Evolutionary conservation across 176 grass and related monocot genomes (phyloP).

Genomic region (Phoenix roebelenii): DNA sequence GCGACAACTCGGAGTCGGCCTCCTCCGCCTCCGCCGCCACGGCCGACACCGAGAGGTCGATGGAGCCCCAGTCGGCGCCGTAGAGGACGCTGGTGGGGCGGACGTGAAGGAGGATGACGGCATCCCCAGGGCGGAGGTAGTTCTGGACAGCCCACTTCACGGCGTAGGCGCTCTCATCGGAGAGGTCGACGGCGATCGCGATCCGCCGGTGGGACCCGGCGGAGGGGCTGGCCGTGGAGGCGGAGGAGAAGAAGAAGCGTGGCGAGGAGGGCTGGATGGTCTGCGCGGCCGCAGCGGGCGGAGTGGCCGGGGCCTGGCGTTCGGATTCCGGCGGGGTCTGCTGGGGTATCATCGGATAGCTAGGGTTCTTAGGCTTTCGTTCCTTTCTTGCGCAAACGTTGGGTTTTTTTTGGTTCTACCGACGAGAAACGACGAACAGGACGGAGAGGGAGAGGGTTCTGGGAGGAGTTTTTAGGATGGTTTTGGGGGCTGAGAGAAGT

Average conservation of each 20-base stretch:
- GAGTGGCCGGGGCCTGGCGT: constrained; percentile 33
- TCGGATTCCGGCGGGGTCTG: constrained; percentile 31
- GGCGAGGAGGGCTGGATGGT: constrained; percentile 64
- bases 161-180: constrained; percentile 70
- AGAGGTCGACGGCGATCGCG: constrained; percentile 90
- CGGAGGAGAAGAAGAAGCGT: constrained; percentile 66
- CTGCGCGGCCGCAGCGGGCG: constrained; percentile 44
- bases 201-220: constrained; percentile 66
- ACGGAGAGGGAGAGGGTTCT: background rate
- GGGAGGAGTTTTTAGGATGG: too few species aligned
- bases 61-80: constrained; percentile 88
- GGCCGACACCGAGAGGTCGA: constrained; percentile 45
- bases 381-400: background rate
- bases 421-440: background rate
- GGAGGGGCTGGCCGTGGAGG: constrained; percentile 23
- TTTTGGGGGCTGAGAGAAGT: too few species aligned
- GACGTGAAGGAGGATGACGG: constrained; percentile 86
- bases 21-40: constrained; percentile 12
- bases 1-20: constrained; percentile 46
- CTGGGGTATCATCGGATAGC: constrained; percentile 10
- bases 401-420: too few species aligned
- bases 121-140: constrained; percentile 92
- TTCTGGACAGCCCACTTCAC: constrained; percentile 81
- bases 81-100: constrained; percentile 79
- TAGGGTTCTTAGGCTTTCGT: constrained; percentile 12